Evolutionary conservation across 2,329 filamentous ascomycete genomes (phyloP).

Genomic region (Fusarium brevicatenulatum): DNA sequence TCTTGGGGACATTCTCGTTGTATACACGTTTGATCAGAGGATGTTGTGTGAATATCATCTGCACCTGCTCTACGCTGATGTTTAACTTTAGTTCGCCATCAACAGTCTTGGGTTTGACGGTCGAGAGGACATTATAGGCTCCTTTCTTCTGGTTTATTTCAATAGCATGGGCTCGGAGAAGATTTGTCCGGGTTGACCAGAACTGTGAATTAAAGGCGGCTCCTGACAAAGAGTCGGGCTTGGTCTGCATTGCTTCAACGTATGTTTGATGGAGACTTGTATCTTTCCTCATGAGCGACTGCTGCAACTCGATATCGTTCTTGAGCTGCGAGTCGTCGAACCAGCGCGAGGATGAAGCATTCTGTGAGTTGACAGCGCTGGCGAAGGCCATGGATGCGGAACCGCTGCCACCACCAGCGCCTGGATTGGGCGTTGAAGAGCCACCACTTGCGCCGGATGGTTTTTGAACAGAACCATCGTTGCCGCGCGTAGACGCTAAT

Average conservation of each 20-base stretch:
- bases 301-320: slow-evolving; percentile 82
- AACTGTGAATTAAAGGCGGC: slow-evolving; percentile 90
- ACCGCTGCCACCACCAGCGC: slow-evolving; percentile 51
- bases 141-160: slow-evolving; percentile 87
- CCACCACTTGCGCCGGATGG: slow-evolving; percentile 51
- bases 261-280: slow-evolving; percentile 82
- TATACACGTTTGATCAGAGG: slow-evolving; percentile 90
- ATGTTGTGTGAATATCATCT: slow-evolving; percentile 92
- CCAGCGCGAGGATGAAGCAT: slow-evolving; percentile 67
- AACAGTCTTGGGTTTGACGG: slow-evolving; percentile 74
- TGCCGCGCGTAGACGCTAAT: slow-evolving; percentile 75
- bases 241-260: slow-evolving; percentile 82
- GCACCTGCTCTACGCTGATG: slow-evolving; percentile 90
- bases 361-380: slow-evolving; percentile 69
- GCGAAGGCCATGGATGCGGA: slow-evolving; percentile 83
- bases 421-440: slow-evolving; percentile 44
- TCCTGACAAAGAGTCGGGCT: slow-evolving; percentile 83
- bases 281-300: slow-evolving; percentile 87
- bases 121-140: slow-evolving; percentile 92
- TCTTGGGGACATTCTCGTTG: slow-evolving; percentile 88
- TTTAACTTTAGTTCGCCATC: slow-evolving; percentile 76
- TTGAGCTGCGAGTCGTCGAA: slow-evolving; percentile 85
- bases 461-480: slow-evolving; percentile 62
- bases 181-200: slow-evolving; percentile 88
- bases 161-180: slow-evolving; percentile 90